Evolutionary conservation across 768 basidiomycete species (phyloP).

Genomic region (Omphalotus guepiniiformis): DNA sequence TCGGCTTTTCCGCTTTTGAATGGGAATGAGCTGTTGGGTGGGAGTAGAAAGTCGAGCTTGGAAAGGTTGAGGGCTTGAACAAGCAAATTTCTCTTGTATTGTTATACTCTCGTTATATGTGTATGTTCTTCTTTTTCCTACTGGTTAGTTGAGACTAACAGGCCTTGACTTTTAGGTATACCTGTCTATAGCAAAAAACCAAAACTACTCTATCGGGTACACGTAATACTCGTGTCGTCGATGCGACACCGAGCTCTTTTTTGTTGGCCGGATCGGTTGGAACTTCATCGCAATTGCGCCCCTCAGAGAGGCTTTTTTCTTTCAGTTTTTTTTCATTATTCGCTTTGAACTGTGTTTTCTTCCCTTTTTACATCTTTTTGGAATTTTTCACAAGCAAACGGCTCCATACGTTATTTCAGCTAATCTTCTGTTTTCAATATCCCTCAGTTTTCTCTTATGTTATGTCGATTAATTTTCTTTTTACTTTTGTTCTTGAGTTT

Average conservation of each 20-base stretch:
- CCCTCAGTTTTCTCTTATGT: too few relatives aligned
- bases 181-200: not conserved
- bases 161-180: not conserved
- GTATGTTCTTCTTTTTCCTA: not conserved
- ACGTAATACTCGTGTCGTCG: slow-evolving; percentile 1
- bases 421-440: too few relatives aligned
- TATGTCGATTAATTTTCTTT: too few relatives aligned
- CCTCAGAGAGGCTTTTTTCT: not conserved
- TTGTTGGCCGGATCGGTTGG: slow-evolving; percentile 10
- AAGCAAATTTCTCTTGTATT: not conserved
- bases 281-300: slow-evolving; percentile 1
- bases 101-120: slow-evolving; percentile 7
- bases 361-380: not conserved
- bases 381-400: too few relatives aligned
- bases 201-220: slow-evolving; percentile 4
- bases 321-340: not conserved
- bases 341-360: not conserved
- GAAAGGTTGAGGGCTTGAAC: slow-evolving; percentile 23
- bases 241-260: not conserved
- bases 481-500: too few relatives aligned
- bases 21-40: slow-evolving; percentile 24
- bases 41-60: slow-evolving; percentile 35
- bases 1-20: slow-evolving; percentile 46
- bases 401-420: too few relatives aligned
- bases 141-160: too few relatives aligned